Evolutionary conservation across 192 early-diverging fungal species (phyloP).

Genomic region (Rhizophagus sp.): DNA sequence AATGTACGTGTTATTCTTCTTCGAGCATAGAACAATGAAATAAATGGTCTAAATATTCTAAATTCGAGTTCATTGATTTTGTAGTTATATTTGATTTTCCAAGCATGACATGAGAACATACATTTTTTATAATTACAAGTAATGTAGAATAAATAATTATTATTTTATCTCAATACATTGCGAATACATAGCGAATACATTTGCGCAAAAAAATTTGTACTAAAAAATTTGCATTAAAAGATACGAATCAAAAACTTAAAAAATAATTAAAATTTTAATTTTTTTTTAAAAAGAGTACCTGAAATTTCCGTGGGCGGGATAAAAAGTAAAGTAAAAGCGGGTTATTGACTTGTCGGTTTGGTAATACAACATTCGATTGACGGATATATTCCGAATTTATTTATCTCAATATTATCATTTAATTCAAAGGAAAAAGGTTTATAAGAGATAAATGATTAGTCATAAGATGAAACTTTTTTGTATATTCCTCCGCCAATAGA

Average conservation of each 20-base stretch:
- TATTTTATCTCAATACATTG: too few relatives aligned
- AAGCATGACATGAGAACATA: not conserved
- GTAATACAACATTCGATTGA: not conserved
- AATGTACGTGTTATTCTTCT: not conserved
- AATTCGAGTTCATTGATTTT: not conserved
- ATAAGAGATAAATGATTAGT: not conserved
- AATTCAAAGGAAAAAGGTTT: not conserved
- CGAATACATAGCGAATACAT: too few relatives aligned
- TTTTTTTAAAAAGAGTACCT: not conserved
- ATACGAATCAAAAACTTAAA: not conserved
- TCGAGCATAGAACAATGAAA: not conserved
- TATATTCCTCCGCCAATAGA: not conserved
- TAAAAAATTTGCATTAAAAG: too few relatives aligned
- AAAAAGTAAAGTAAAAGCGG: not conserved
- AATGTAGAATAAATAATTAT: not conserved
- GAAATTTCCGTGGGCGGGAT: not conserved
- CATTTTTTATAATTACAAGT: not conserved
- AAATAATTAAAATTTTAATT: not conserved
- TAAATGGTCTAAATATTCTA: not conserved
- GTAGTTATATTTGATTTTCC: not conserved
- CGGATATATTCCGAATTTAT: not conserved
- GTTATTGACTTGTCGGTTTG: not conserved
- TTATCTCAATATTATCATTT: not conserved
- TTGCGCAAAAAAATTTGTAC: too few relatives aligned
- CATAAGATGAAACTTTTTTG: not conserved